These are phyloP conservation scores for Meripilus lineatus DNA, from an alignment of 1,284 basidiomycete species.

Conservation along the genomic window DNA sequence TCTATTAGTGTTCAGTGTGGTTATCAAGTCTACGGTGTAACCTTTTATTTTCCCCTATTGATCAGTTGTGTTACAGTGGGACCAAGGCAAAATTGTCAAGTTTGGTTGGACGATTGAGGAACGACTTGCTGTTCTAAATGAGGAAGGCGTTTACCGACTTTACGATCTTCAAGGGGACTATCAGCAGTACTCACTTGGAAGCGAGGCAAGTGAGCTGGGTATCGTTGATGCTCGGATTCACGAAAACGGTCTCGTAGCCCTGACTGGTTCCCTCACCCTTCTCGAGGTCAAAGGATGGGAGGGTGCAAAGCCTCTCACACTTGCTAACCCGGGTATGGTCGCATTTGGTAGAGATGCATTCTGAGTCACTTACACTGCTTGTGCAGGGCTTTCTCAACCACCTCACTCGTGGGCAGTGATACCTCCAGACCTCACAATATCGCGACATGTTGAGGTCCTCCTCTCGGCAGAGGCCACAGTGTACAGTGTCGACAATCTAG, in stretches of 20 bases:
- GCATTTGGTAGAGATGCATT: not conserved
- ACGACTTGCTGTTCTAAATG: constrained; percentile 81
- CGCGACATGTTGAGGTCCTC: constrained; percentile 83
- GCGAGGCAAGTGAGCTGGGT: constrained; percentile 82
- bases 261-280: constrained; percentile 74
- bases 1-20: constrained; percentile 63
- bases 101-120: constrained; percentile 85
- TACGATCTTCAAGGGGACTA: constrained; percentile 89
- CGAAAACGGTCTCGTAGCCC: constrained; percentile 81
- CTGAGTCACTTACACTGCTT: not conserved
- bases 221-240: constrained; percentile 84
- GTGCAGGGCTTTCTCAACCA: constrained; percentile 64
- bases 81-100: constrained; percentile 72
- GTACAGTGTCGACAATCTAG: constrained; percentile 80
- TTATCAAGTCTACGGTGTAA: constrained; percentile 33
- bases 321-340: constrained; percentile 67
- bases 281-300: constrained; percentile 86
- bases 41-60: constrained; percentile 16
- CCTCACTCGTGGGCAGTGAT: constrained; percentile 84
- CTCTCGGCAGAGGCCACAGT: constrained; percentile 78
- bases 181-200: constrained; percentile 79
- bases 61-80: constrained; percentile 58
- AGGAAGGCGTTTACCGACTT: constrained; percentile 88
- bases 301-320: constrained; percentile 60
- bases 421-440: constrained; percentile 81